Percentiles rank a stretch among this genome's conserved stretches.
Conservation (phyloP, 352 stramenopile species). For the Phytopythium chamaehyphon region DNA sequence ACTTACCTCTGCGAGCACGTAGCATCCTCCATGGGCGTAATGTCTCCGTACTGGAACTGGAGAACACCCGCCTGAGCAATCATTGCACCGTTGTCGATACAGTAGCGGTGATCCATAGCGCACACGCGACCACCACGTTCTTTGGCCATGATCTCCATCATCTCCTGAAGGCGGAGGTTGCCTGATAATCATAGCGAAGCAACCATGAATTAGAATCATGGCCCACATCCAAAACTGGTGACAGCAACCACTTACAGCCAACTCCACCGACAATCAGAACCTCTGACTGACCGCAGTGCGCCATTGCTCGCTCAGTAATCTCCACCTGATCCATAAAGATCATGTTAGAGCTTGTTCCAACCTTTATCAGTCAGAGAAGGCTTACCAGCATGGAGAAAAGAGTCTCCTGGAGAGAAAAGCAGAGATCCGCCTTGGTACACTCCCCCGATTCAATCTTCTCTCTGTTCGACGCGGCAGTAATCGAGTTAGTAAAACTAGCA, state of each 20-base stretch:
- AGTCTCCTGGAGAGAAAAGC: constrained; percentile 99
- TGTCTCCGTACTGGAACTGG: constrained; percentile 93
- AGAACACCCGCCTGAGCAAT: constrained; percentile 99
- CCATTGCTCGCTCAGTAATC: constrained; percentile 99
- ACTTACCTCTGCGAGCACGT: constrained; percentile 92
- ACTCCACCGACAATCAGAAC: constrained; percentile 99
- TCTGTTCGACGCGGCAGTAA: constrained; percentile 16
- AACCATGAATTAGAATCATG: not conserved
- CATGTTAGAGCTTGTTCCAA: not conserved
- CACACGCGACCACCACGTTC: constrained; percentile 94
- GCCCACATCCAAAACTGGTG: not conserved
- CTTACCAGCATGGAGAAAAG: constrained; percentile 99
- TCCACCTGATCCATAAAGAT: constrained; percentile 76
- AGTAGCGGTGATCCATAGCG: constrained; percentile 99
- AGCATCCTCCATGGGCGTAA: constrained; percentile 89
- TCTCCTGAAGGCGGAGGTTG: constrained; percentile 90
- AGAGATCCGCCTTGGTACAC: constrained; percentile 96
- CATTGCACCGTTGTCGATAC: constrained; percentile 99
- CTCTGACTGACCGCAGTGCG: constrained; percentile 94
- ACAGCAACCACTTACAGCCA: constrained; percentile 86
- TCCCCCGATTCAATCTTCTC: constrained; percentile 80
- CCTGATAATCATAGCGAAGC: constrained; percentile 16
- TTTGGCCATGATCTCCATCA: constrained; percentile 98
- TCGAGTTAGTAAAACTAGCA: not conserved
- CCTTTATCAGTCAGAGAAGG: not conserved